Percentiles rank a stretch among this genome's conserved stretches.
phyloP scores from a whole-genome alignment of 352 stramenopile genomes.

The Phytophthora pseudosyringae region DNA sequence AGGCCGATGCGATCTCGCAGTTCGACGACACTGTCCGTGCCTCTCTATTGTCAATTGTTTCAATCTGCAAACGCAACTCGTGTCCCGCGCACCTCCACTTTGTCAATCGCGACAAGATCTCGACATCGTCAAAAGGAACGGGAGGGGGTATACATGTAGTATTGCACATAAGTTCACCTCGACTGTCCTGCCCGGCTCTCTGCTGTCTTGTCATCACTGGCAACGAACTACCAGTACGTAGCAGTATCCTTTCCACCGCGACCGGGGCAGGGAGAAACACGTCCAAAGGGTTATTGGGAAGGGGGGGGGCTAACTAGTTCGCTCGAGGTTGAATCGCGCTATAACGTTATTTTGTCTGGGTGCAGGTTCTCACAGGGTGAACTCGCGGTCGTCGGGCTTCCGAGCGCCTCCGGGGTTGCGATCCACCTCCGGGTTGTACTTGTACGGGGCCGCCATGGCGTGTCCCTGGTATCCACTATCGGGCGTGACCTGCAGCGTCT shows the following conservation, averaged over 20 bases:
- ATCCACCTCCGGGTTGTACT: conserved; percentile 38
- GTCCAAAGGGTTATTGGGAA: conserved; percentile 3
- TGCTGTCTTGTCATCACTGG: conserved; percentile 7
- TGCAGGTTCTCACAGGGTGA: conserved; percentile 34
- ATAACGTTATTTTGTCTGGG: conserved; percentile 36
- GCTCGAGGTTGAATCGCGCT: conserved; percentile 19
- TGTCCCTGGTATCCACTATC: conserved; percentile 31
- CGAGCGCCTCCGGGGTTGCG: conserved; percentile 16
- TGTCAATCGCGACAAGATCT: conserved; percentile 11
- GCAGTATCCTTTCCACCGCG: conserved; percentile 17
- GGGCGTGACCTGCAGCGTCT: conserved; percentile 44
- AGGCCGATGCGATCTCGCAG: background rate
- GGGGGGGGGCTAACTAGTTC: conserved; percentile 26
- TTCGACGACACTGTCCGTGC: background rate
- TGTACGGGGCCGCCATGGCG: conserved; percentile 28
- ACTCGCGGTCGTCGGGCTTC: conserved; percentile 46
- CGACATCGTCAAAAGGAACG: conserved; percentile 16
- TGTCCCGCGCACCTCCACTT: background rate
- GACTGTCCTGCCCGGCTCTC: conserved; percentile 2
- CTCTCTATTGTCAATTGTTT: conserved; percentile 9
- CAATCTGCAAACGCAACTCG: background rate
- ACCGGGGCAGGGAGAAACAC: conserved; percentile 1
- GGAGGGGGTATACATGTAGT: conserved; percentile 6
- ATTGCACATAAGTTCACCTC: conserved; percentile 29
- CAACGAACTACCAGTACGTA: background rate